These are phyloP conservation scores for Arxiozyma telluris DNA, from an alignment of 1,139 yeast genomes.

Conservation along the genomic window DNA sequence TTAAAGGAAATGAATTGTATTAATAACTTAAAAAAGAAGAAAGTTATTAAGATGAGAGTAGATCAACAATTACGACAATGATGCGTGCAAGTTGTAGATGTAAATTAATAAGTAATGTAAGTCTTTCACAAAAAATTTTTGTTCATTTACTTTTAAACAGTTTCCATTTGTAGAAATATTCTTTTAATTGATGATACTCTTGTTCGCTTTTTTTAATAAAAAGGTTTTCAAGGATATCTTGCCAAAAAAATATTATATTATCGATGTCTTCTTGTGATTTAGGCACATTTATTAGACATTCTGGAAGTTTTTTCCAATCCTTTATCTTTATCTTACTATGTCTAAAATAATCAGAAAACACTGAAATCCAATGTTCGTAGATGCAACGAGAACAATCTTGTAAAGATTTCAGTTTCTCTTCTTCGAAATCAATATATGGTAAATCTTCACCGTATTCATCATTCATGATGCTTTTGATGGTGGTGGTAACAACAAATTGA, in stretches of 20 bases:
- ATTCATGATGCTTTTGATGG: constrained; percentile 46
- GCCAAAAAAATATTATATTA: constrained; percentile 47
- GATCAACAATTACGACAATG: background rate
- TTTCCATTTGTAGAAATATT: constrained; percentile 6
- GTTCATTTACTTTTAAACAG: background rate
- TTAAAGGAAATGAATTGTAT: no score
- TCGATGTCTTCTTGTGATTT: constrained; percentile 25
- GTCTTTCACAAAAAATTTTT: no score
- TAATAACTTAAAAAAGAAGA: background rate
- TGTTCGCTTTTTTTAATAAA: constrained; percentile 36
- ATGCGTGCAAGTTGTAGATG: no score
- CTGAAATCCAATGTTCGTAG: constrained; percentile 47
- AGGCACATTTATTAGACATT: constrained; percentile 30
- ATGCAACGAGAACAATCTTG: constrained; percentile 38
- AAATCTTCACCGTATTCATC: constrained; percentile 51
- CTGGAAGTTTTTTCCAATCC: constrained; percentile 27
- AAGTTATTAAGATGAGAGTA: background rate
- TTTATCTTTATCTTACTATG: constrained; percentile 16
- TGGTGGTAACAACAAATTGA: constrained; percentile 36
- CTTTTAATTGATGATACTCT: constrained; percentile 26
- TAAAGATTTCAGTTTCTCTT: constrained; percentile 32
- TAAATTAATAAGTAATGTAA: no score
- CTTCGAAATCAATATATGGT: constrained; percentile 42
- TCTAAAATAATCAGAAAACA: constrained; percentile 43
- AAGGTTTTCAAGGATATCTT: constrained; percentile 35